Conservation (phyloP, 169 alveolate genomes). For the Plasmodium ovale region DNA sequence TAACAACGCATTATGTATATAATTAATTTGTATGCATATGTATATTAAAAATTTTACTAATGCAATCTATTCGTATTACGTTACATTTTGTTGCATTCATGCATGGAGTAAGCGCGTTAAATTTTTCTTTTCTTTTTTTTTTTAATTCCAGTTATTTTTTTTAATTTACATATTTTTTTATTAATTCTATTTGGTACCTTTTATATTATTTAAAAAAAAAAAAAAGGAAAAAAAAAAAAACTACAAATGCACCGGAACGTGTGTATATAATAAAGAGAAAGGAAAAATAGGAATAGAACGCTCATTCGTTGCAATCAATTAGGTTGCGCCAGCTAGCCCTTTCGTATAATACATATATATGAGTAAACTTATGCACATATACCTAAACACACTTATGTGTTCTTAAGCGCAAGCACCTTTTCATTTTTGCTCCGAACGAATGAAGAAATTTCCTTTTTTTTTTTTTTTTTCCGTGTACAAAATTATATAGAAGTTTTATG, state of each 20-base stretch:
- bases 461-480: neutral
- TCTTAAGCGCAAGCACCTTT: neutral
- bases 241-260: neutral
- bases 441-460: neutral
- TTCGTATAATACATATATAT: neutral
- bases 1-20: too few species aligned
- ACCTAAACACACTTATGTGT: too few species aligned
- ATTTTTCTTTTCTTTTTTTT: neutral
- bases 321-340: neutral
- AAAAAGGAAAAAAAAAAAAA: too few species aligned
- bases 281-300: neutral
- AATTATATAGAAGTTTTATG: neutral
- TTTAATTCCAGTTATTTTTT: neutral
- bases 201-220: neutral
- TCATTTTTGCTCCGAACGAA: neutral
- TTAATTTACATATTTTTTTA: too few species aligned
- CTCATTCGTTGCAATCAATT: neutral
- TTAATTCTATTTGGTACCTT: neutral
- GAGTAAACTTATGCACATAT: neutral
- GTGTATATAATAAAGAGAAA: neutral
- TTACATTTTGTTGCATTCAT: neutral
- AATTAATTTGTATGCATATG: neutral
- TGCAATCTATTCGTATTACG: neutral
- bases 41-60: too few species aligned
- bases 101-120: too few species aligned